These are phyloP conservation scores for Cystobasidium onofrii DNA, from an alignment of 768 basidiomycete species.

Conservation along the genomic window DNA sequence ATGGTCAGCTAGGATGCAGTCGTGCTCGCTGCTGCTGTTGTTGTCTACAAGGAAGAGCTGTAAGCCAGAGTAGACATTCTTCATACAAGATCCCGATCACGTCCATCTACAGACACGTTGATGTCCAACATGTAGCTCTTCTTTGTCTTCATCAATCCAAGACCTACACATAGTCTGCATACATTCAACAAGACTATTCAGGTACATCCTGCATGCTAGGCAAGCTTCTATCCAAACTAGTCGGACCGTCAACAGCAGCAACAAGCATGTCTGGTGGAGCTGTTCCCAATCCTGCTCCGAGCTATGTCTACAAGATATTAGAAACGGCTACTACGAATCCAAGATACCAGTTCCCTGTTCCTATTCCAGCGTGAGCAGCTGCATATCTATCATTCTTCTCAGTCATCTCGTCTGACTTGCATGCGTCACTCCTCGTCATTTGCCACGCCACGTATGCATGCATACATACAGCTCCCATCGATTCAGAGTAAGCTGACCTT, in stretches of 20 bases:
- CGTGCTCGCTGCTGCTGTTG: neutral
- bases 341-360: constrained; percentile 20
- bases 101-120: no score
- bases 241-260: constrained; percentile 10
- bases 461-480: neutral
- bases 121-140: no score
- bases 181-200: no score
- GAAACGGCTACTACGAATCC: constrained; percentile 24
- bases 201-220: neutral
- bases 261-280: constrained; percentile 16
- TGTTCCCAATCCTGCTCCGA: neutral
- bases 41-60: neutral
- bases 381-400: neutral
- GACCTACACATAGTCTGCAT: no score
- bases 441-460: neutral
- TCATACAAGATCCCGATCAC: no score
- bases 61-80: no score
- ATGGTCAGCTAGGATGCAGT: neutral
- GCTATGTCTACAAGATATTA: constrained; percentile 28
- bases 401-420: neutral
- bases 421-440: neutral
- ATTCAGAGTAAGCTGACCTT: neutral
- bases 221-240: neutral
- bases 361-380: constrained; percentile 25
- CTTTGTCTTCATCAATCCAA: neutral